Percentiles rank a stretch among this genome's conserved stretches.
These are phyloP conservation scores for Tylopilus subfusipes DNA, from an alignment of 768 basidiomycete genomes.

Conservation along the genomic window DNA sequence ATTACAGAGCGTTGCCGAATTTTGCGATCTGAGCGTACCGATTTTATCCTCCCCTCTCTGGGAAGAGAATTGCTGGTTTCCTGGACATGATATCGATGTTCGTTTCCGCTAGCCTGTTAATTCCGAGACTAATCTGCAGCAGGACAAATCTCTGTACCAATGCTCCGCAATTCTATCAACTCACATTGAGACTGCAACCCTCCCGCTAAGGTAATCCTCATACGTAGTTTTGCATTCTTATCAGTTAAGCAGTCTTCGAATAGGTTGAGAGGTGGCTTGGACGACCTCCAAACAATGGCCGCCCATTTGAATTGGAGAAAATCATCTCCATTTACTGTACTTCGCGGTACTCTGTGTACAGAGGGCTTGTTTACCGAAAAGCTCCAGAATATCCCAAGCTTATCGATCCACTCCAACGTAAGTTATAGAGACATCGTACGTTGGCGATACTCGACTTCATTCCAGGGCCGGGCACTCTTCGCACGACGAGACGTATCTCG, in stretches of 20 bases:
- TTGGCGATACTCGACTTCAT: background rate
- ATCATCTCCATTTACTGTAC: conserved; percentile 49
- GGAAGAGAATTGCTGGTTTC: conserved; percentile 33
- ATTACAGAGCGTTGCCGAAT: conserved; percentile 47
- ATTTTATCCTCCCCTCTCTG: conserved; percentile 45
- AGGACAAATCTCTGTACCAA: conserved; percentile 42
- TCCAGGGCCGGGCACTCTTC: conserved; percentile 29
- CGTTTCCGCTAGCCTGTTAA: conserved; percentile 8
- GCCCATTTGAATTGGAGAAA: conserved; percentile 52
- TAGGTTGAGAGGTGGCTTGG: conserved; percentile 34
- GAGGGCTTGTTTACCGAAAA: conserved; percentile 26
- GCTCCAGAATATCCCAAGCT: conserved; percentile 35
- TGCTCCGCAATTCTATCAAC: conserved; percentile 57
- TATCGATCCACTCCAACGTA: conserved; percentile 37
- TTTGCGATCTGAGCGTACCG: conserved; percentile 50
- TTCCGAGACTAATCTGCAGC: conserved; percentile 8
- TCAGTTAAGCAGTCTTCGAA: background rate
- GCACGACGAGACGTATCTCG: conserved; percentile 55
- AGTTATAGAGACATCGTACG: background rate
- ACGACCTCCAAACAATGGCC: conserved; percentile 44
- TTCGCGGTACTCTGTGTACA: conserved; percentile 52
- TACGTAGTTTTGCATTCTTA: background rate
- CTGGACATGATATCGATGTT: conserved; percentile 17
- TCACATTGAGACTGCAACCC: conserved; percentile 55
- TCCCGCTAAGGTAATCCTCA: conserved; percentile 53